These are phyloP conservation scores for Nannizziopsis barbatae DNA, from an alignment of 2,329 filamentous ascomycete genomes.

Conservation along the genomic window DNA sequence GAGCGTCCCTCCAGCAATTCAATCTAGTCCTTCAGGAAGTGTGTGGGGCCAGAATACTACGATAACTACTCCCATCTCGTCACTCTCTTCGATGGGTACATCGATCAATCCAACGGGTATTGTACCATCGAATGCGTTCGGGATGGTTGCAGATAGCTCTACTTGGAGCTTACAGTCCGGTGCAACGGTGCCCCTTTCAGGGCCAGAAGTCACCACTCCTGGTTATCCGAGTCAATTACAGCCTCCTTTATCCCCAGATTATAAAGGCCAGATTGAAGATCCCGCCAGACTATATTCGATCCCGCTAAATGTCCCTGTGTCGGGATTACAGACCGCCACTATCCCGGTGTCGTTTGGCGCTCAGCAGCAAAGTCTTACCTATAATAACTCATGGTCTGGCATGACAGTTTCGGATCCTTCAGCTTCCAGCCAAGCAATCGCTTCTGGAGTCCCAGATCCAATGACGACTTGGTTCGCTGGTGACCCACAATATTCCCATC, in stretches of 20 bases:
- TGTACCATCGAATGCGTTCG: constrained; percentile 7
- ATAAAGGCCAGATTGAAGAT: constrained; percentile 1
- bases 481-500: constrained; percentile 8
- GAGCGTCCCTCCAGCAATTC: constrained; percentile 9
- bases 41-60: constrained; percentile 7
- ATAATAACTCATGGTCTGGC: constrained; percentile 3
- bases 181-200: background rate
- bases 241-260: background rate
- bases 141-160: background rate
- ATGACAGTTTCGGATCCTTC: background rate
- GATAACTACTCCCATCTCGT: constrained; percentile 7
- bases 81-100: constrained; percentile 3
- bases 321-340: background rate
- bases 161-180: constrained; percentile 8
- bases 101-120: constrained; percentile 6
- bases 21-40: constrained; percentile 1
- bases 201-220: constrained; percentile 4
- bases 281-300: constrained; percentile 3
- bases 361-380: constrained; percentile 4
- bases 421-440: constrained; percentile 2
- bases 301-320: background rate
- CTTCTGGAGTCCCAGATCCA: constrained; percentile 5
- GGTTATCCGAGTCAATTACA: constrained; percentile 1
- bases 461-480: constrained; percentile 11
- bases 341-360: constrained; percentile 4